These are phyloP conservation scores for Gryganskiella cystojenkinii DNA, from an alignment of 192 early-diverging fungal genomes.

Conservation along the genomic window DNA sequence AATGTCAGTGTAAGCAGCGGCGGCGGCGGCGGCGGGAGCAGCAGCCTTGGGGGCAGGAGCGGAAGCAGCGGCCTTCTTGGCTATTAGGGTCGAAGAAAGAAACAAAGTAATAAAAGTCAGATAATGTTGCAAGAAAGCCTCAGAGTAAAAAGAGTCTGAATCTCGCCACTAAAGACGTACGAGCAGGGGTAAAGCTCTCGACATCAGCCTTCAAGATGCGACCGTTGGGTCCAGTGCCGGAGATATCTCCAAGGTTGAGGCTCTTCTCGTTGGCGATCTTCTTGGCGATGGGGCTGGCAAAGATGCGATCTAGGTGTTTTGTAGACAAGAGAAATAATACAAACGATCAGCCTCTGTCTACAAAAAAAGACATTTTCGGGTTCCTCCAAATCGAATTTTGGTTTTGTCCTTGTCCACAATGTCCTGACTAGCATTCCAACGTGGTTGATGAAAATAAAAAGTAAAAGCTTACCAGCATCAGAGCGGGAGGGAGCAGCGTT, in stretches of 20 bases:
- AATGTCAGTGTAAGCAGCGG: constrained; percentile 76
- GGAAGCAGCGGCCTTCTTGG: constrained; percentile 47
- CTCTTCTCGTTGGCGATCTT: constrained; percentile 87
- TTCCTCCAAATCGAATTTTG: no score
- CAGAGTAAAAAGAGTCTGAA: not conserved
- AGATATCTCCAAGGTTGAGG: constrained; percentile 79
- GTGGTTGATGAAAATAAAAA: no score
- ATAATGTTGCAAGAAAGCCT: not conserved
- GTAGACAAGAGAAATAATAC: constrained; percentile 20
- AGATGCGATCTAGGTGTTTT: constrained; percentile 67
- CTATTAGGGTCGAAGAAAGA: constrained; percentile 3
- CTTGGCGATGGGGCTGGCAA: constrained; percentile 88
- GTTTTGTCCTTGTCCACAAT: no score
- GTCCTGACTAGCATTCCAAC: no score
- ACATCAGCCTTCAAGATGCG: constrained; percentile 95
- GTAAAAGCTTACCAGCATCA: constrained; percentile 34
- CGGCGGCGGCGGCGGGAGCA: constrained; percentile 59
- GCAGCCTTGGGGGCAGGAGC: constrained; percentile 54
- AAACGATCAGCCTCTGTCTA: not conserved
- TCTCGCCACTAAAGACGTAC: constrained; percentile 26
- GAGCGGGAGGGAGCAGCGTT: constrained; percentile 50
- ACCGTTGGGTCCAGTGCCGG: constrained; percentile 90
- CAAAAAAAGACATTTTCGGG: no score
- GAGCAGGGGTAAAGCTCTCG: constrained; percentile 66
- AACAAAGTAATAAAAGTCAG: not conserved